Base-by-base conservation (phyloP, 176 grass and related monocot genomes). In the Oryza meyeriana region DNA sequence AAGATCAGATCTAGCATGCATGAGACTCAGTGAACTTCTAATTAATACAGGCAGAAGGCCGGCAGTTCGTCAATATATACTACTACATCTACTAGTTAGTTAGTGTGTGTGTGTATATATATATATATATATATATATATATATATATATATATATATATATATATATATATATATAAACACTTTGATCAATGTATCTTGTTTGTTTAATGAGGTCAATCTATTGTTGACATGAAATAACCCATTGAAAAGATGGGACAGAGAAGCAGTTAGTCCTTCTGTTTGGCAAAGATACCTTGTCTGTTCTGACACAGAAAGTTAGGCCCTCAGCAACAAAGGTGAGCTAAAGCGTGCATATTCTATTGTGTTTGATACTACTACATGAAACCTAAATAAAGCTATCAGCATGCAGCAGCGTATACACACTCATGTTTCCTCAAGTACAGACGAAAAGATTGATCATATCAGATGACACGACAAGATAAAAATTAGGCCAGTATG, bases 391-490 rank as follows among this genome's bases (percentile, higher is more conserved):
- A 83, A 39, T 14, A 77, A 77, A 78, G 65, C 22, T 32, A 63
- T 69, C 64, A 58, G 14, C 14, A 48, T 5, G 45, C 14, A 17
- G 16, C 22, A 39, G 64, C 38, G 24, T 40, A 26, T 26, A 35
- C 32, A 35, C 32, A 32, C 18, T 28, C 33, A 42, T 74, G 70
- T 68, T 77, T 17, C 4, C 32, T 30, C 79, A 7, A 69, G 34
- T 75, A 68, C 69, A 62, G 76, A 80, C 87, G 81, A 76, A 75
- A 89, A 80, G 76, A 35, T 74, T 75, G 70, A 66, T 64, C 80
- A 67, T 66, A 42, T 33, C 59, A 57, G 75, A 52, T 77, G 64
- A 69, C 50, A 32, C 18, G 63, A 13, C 18, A 62, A 62, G n/a
- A 55, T 25, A 1, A 25, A 64, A 30, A 55, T 72, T 86, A 66